Evolutionary conservation across 1,139 yeast genomes (phyloP).

Genomic region (Debaryomyces nepalensis): DNA sequence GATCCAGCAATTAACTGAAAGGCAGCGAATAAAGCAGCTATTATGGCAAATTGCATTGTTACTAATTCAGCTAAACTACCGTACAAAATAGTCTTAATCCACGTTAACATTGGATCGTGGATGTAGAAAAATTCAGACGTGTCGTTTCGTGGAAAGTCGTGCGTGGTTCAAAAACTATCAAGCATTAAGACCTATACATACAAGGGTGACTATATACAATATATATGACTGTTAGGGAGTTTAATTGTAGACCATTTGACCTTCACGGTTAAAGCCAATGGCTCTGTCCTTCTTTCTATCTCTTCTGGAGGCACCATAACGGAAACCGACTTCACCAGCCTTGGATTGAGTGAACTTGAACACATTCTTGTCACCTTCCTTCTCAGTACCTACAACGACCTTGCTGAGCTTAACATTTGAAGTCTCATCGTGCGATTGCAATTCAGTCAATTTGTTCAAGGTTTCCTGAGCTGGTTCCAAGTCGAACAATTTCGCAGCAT

Average conservation of each 20-base stretch:
- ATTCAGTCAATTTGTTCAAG: conserved; percentile 65
- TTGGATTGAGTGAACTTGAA: conserved; percentile 78
- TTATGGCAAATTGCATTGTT: conserved; percentile 22
- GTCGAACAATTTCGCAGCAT: conserved; percentile 86
- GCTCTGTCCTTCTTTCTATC: conserved; percentile 86
- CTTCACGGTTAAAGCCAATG: conserved; percentile 74
- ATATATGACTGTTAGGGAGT: conserved; percentile 1
- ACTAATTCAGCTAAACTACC: background rate
- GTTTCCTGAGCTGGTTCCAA: conserved; percentile 86
- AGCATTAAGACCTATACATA: conserved; percentile 4
- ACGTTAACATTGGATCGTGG: background rate
- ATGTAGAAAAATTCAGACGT: conserved; percentile 13
- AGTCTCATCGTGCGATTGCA: conserved; percentile 44
- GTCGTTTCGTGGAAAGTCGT: conserved; percentile 12
- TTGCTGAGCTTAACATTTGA: conserved; percentile 26
- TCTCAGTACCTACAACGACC: conserved; percentile 54
- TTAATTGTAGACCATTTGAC: conserved; percentile 55
- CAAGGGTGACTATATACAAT: conserved; percentile 18
- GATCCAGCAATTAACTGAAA: conserved; percentile 47
- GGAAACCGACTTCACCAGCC: conserved; percentile 84
- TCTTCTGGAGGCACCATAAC: conserved; percentile 91
- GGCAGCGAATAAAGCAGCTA: conserved; percentile 28
- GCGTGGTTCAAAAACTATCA: background rate
- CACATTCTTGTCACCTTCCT: conserved; percentile 61
- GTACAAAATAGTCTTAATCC: background rate